Conservation (phyloP, 768 basidiomycete species). For the Boletus coccyginus region DNA sequence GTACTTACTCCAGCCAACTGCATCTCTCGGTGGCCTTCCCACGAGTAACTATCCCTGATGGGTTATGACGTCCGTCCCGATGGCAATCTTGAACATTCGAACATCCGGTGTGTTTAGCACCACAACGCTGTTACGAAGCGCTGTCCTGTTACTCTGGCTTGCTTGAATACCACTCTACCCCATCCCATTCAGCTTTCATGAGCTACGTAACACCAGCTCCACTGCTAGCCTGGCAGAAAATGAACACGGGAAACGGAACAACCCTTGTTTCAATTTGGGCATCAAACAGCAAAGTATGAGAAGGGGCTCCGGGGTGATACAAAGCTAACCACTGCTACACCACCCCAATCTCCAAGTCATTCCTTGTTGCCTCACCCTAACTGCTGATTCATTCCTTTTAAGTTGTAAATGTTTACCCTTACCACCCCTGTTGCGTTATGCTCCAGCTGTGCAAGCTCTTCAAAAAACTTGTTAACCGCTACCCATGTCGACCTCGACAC, state of each 20-base stretch:
- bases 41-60: background rate
- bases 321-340: background rate
- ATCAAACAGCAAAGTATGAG: conserved; percentile 3
- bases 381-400: conserved; percentile 13
- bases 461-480: conserved; percentile 8
- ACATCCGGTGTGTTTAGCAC: background rate
- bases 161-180: background rate
- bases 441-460: conserved; percentile 12
- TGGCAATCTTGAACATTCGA: background rate
- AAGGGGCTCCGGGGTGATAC: background rate
- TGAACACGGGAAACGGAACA: background rate
- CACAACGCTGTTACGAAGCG: background rate
- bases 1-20: background rate
- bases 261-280: background rate
- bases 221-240: background rate
- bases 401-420: conserved; percentile 13
- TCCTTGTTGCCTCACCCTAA: background rate
- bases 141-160: background rate
- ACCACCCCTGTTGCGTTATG: conserved; percentile 6
- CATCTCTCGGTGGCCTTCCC: background rate
- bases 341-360: background rate
- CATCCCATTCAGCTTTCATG: background rate
- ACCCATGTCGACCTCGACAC: conserved; percentile 10
- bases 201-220: conserved; percentile 19
- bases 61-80: background rate